Evolutionary conservation across 2,329 filamentous ascomycete species (phyloP).

Genomic region (Elsinoe australis): DNA sequence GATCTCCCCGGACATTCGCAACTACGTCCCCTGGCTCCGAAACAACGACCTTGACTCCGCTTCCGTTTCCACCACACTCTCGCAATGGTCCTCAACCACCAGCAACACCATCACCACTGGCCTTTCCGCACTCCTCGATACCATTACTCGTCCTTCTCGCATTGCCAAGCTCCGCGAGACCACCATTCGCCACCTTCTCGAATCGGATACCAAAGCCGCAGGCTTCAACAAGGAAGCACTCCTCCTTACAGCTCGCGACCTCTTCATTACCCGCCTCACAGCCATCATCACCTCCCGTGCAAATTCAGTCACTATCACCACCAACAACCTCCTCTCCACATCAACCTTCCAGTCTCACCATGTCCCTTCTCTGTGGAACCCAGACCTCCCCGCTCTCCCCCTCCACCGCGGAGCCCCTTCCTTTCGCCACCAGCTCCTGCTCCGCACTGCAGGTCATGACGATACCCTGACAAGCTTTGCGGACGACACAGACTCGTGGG

Average conservation of each 20-base stretch:
- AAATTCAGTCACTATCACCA: neutral
- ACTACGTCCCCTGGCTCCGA: slow-evolving; percentile 80
- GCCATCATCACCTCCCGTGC: neutral
- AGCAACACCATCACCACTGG: slow-evolving; percentile 58
- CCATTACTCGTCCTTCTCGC: neutral
- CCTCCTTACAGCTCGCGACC: slow-evolving; percentile 17
- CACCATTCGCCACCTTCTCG: slow-evolving; percentile 15
- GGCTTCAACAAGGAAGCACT: slow-evolving; percentile 18
- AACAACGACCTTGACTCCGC: slow-evolving; percentile 56
- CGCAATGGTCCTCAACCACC: slow-evolving; percentile 65
- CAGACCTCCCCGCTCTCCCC: slow-evolving; percentile 24
- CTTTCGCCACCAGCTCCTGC: slow-evolving; percentile 63
- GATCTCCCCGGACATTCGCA: slow-evolving; percentile 73
- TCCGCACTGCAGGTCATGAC: slow-evolving; percentile 65
- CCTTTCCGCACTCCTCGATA: slow-evolving; percentile 4
- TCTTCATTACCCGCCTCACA: slow-evolving; percentile 16
- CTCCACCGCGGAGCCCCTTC: slow-evolving; percentile 30
- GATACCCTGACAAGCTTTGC: slow-evolving; percentile 56
- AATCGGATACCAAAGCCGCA: slow-evolving; percentile 16
- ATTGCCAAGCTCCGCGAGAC: slow-evolving; percentile 16
- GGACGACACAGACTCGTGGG: slow-evolving; percentile 63
- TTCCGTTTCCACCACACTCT: slow-evolving; percentile 35
- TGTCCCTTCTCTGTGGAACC: slow-evolving; percentile 23
- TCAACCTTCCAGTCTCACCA: neutral
- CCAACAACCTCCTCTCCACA: neutral